These are phyloP conservation scores for Basidioascus undulatus DNA, from an alignment of 768 basidiomycete genomes.

Conservation along the genomic window DNA sequence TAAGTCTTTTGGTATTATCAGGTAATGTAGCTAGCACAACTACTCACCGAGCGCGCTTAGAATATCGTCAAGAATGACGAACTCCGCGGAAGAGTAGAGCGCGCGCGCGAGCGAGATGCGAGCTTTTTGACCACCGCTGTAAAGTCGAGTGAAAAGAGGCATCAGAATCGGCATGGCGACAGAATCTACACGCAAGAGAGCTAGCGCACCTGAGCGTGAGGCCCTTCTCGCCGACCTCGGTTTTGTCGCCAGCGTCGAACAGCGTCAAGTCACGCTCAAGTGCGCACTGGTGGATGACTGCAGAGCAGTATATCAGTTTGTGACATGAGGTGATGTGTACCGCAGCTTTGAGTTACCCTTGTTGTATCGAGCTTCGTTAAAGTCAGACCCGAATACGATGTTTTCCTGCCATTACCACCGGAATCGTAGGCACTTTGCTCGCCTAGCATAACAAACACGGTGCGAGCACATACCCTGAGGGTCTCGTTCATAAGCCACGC, in stretches of 20 bases:
- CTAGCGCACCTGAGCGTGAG: slow-evolving; percentile 29
- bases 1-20: no score
- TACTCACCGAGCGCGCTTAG: slow-evolving; percentile 36
- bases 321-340: neutral
- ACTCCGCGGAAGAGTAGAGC: slow-evolving; percentile 34
- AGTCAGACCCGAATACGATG: slow-evolving; percentile 26
- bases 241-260: slow-evolving; percentile 36
- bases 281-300: slow-evolving; percentile 22
- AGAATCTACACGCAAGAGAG: no score
- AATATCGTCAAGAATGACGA: slow-evolving; percentile 48
- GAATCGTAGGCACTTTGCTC: neutral
- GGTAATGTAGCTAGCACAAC: no score
- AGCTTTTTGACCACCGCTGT: slow-evolving; percentile 35
- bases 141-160: neutral
- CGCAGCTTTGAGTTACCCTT: slow-evolving; percentile 15
- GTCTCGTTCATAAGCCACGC: slow-evolving; percentile 68
- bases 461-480: slow-evolving; percentile 25
- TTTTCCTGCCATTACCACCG: slow-evolving; percentile 22
- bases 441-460: no score
- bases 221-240: slow-evolving; percentile 50
- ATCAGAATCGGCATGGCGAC: neutral
- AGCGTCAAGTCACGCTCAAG: slow-evolving; percentile 26
- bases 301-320: neutral
- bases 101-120: slow-evolving; percentile 33
- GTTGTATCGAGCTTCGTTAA: slow-evolving; percentile 23